Conservation (phyloP, 345 rosid genomes). For the Draba incana region DNA sequence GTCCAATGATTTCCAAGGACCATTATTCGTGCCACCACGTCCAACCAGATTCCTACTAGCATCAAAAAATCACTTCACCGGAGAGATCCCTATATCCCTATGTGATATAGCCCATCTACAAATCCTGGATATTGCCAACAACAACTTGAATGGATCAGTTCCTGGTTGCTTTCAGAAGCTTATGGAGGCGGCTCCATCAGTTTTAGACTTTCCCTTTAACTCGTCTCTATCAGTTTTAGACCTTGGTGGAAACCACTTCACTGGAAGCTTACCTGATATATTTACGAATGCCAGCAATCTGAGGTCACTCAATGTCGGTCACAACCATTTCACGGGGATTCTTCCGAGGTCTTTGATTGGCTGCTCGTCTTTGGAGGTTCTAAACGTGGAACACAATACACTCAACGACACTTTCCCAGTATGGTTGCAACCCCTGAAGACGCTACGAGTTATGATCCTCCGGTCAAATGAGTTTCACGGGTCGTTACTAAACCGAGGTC, state of each 20-base stretch:
- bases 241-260: conserved; percentile 21
- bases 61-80: too few relatives aligned
- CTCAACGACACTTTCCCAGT: conserved; percentile 46
- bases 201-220: background rate
- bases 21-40: too few relatives aligned
- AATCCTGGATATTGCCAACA: too few relatives aligned
- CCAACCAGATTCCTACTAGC: too few relatives aligned
- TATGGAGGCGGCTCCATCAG: background rate
- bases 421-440: conserved; percentile 32
- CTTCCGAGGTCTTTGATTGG: conserved; percentile 40
- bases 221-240: background rate
- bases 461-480: conserved; percentile 47
- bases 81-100: too few relatives aligned
- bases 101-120: too few relatives aligned
- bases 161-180: too few relatives aligned
- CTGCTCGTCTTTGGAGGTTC: conserved; percentile 43
- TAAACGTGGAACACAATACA: conserved; percentile 45
- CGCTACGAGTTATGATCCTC: conserved; percentile 43
- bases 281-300: background rate
- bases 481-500: background rate
- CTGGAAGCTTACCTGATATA: conserved; percentile 1
- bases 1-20: too few relatives aligned
- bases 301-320: background rate
- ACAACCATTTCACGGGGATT: conserved; percentile 35
- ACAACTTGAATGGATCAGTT: too few relatives aligned